Conservation (phyloP, 2,329 filamentous ascomycete species). For the Paraconiothyrium brasiliense region DNA sequence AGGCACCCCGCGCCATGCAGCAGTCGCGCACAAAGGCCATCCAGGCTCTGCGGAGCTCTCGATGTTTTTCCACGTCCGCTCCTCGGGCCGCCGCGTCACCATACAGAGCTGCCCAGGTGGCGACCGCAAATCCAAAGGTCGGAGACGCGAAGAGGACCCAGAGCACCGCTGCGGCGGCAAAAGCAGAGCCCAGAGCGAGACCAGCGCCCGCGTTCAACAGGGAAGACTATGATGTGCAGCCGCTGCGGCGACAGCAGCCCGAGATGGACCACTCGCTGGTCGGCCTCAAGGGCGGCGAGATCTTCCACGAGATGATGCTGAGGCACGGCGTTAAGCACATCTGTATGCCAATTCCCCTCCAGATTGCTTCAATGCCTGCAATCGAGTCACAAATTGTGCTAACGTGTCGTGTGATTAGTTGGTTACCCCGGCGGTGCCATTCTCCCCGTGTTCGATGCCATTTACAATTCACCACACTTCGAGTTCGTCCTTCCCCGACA, state of each 20-base stretch:
- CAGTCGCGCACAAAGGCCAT: constrained; percentile 50
- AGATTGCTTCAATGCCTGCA: not conserved
- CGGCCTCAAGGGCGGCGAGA: constrained; percentile 93
- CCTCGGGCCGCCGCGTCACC: constrained; percentile 55
- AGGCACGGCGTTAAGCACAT: constrained; percentile 91
- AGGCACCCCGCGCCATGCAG: constrained; percentile 36
- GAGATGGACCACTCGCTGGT: constrained; percentile 75
- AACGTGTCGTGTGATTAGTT: constrained; percentile 48
- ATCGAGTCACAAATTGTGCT: constrained; percentile 15
- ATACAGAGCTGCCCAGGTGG: constrained; percentile 50
- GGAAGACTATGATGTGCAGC: constrained; percentile 57
- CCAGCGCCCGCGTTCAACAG: constrained; percentile 62
- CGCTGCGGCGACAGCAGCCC: constrained; percentile 56
- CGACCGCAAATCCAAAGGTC: constrained; percentile 33
- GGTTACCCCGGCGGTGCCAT: constrained; percentile 93
- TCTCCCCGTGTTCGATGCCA: constrained; percentile 97
- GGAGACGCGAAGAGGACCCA: constrained; percentile 53
- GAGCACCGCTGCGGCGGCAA: constrained; percentile 54
- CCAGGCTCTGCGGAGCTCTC: constrained; percentile 49
- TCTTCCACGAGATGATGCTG: constrained; percentile 99
- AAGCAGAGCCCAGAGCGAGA: constrained; percentile 44
- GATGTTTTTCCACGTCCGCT: constrained; percentile 56
- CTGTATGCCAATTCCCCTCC: constrained; percentile 68
- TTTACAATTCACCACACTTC: constrained; percentile 97
- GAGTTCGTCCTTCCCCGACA: constrained; percentile 95